Evolutionary conservation across 345 rosid species (phyloP).

Genomic region (Noccaea bulbosa): DNA sequence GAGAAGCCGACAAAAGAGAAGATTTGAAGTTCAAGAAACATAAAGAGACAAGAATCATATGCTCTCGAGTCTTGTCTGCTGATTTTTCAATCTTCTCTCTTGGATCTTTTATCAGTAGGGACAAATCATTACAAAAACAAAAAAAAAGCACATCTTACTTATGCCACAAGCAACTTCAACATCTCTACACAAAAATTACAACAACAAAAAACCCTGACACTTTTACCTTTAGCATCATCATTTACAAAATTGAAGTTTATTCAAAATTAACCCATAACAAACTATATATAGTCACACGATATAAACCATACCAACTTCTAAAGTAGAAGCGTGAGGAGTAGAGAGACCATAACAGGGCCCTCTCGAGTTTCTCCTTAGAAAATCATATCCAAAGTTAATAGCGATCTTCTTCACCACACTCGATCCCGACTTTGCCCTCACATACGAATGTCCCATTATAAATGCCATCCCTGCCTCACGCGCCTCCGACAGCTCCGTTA

Average conservation of each 20-base stretch:
- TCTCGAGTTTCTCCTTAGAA: constrained; percentile 85
- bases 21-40: constrained; percentile 39
- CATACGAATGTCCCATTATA: constrained; percentile 84
- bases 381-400: constrained; percentile 84
- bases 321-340: constrained; percentile 84
- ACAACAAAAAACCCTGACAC: constrained; percentile 8
- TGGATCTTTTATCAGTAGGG: constrained; percentile 25
- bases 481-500: constrained; percentile 79
- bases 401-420: constrained; percentile 78
- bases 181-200: constrained; percentile 32
- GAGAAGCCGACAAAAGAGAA: constrained; percentile 41
- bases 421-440: constrained; percentile 88
- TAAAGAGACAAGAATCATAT: constrained; percentile 46
- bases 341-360: constrained; percentile 67
- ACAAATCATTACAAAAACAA: constrained; percentile 30
- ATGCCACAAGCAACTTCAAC: constrained; percentile 33
- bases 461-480: constrained; percentile 95
- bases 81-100: constrained; percentile 31
- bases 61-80: constrained; percentile 39
- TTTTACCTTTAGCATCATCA: not conserved
- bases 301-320: constrained; percentile 97
- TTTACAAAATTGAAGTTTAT: constrained; percentile 21
- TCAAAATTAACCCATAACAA: not conserved
- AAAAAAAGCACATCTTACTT: constrained; percentile 40
- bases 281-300: constrained; percentile 48